Base-by-base conservation (phyloP, 2,329 filamentous ascomycete genomes). In the Exophiala aquamarina region DNA sequence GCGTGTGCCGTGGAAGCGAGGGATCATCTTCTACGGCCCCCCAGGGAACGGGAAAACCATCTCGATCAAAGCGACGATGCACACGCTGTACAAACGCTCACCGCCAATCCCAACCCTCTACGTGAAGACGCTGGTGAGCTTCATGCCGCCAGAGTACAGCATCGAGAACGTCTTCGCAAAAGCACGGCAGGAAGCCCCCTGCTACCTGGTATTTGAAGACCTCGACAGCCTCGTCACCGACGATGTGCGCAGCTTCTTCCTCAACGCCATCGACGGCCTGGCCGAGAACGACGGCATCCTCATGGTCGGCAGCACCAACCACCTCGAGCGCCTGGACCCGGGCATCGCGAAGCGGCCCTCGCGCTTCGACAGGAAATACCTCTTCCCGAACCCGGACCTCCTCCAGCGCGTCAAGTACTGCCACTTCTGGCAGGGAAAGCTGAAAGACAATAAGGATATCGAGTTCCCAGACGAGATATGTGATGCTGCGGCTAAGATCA, bases 291-390 rank as follows among this genome's bases (percentile, higher is more conserved):
- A 70, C 36, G 68, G 68, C 11, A 69, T 71, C 14, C 54, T 70
- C 23, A 70, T 71, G 67, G 61, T 71, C 38, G 68, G 66, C 6
- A 65, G 59, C 34, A 71, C 68, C 1, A 71, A 71, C 46, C 62
- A 45, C 11, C 55, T 56, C 3, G 49, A 60, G n/a, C 35, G 49
- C 6, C 54, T 71, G 11, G 69, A 71, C 47, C 66, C 68, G 4
- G 67, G 66, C 6, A 64, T 75, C 37, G 59, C 66, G 11, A 74
- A 75, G 62, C 66, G 72, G 0, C 72, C 72, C 2, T 66, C 61
- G 18, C 63, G 72, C 4, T 75, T 75, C 50, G 72, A 75, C 45
- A 59, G 72, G 20, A 75, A 75, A 49, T 74, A 73, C 59, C 65
- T 67, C 46, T 76, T 73, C 54, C 59, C 66, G 1, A 59, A 70